Conservation (phyloP, 2,329 filamentous ascomycete genomes). For the Purpureocillium takamizusanense region DNA sequence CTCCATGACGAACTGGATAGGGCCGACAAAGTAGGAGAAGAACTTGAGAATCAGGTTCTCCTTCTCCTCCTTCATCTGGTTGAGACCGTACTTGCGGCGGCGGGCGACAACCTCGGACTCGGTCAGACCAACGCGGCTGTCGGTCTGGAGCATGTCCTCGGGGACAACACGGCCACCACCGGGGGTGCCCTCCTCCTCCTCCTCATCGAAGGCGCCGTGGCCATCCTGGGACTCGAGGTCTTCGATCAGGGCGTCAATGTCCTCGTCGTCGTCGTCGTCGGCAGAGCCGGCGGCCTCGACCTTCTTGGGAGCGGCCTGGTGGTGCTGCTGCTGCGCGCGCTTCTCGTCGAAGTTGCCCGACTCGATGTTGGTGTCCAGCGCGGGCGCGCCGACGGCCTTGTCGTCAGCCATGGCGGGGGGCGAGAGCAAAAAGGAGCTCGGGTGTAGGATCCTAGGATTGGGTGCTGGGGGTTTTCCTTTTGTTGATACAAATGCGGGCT, state of each 20-base stretch:
- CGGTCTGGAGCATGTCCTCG: slow-evolving; percentile 70
- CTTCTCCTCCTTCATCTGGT: slow-evolving; percentile 88
- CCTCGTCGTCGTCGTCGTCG: slow-evolving; percentile 66
- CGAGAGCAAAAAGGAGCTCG: slow-evolving; percentile 5
- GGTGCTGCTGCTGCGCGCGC: slow-evolving; percentile 24
- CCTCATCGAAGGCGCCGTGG: slow-evolving; percentile 54
- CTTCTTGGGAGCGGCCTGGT: slow-evolving; percentile 21
- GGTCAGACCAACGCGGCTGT: slow-evolving; percentile 63
- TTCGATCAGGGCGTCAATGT: slow-evolving; percentile 80
- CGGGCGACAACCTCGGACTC: slow-evolving; percentile 55
- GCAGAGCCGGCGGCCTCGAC: slow-evolving; percentile 45
- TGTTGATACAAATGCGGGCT: background rate
- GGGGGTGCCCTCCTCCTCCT: slow-evolving; percentile 38
- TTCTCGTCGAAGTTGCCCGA: slow-evolving; percentile 59
- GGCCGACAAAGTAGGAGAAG: slow-evolving; percentile 72
- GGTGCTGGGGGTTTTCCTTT: slow-evolving; percentile 4
- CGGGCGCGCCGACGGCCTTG: slow-evolving; percentile 41
- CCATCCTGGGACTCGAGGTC: slow-evolving; percentile 79
- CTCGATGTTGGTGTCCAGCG: slow-evolving; percentile 56
- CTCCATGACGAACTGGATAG: slow-evolving; percentile 93
- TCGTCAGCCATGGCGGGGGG: slow-evolving; percentile 42
- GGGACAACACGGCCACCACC: slow-evolving; percentile 54
- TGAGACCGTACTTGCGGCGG: slow-evolving; percentile 69
- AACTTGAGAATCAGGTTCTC: slow-evolving; percentile 81
- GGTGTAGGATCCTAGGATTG: slow-evolving; percentile 6